These are phyloP conservation scores for Vavraia culicis DNA, from an alignment of 371 early-diverging fungal genomes.

Conservation along the genomic window DNA sequence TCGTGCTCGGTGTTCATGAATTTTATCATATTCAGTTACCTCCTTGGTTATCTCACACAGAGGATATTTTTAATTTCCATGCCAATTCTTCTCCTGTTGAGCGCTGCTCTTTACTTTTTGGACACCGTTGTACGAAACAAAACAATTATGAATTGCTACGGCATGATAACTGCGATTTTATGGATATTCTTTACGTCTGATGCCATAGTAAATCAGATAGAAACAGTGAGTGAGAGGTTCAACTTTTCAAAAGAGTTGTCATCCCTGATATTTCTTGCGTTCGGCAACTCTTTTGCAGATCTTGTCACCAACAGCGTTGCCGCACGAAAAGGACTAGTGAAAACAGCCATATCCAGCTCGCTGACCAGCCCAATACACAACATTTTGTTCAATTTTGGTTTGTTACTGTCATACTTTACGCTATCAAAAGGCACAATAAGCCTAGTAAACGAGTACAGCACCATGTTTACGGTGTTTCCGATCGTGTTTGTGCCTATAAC, in stretches of 20 bases:
- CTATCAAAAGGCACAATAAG: neutral
- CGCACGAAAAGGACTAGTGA: neutral
- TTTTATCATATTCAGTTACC: too few species aligned
- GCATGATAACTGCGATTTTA: neutral
- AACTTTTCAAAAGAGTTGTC: neutral
- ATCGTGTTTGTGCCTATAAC: constrained; percentile 1
- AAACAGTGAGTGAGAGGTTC: neutral
- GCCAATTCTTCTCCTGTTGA: too few species aligned
- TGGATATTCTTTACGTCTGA: constrained; percentile 1
- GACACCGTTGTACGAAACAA: too few species aligned
- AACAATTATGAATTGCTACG: neutral
- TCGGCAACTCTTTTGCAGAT: constrained; percentile 4
- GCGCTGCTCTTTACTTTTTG: too few species aligned
- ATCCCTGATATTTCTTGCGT: neutral
- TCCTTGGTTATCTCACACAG: too few species aligned
- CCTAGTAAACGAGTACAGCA: neutral
- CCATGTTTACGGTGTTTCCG: neutral
- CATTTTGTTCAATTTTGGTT: constrained; percentile 1
- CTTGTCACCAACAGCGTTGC: neutral
- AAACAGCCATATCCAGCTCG: neutral
- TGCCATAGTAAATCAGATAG: neutral
- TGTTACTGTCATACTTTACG: neutral
- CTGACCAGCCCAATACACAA: constrained; percentile 5
- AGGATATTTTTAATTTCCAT: too few species aligned
- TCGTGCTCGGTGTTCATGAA: too few species aligned